These are phyloP conservation scores for Haplosporangium sp. DNA, from an alignment of 371 early-diverging fungal species.

Conservation along the genomic window DNA sequence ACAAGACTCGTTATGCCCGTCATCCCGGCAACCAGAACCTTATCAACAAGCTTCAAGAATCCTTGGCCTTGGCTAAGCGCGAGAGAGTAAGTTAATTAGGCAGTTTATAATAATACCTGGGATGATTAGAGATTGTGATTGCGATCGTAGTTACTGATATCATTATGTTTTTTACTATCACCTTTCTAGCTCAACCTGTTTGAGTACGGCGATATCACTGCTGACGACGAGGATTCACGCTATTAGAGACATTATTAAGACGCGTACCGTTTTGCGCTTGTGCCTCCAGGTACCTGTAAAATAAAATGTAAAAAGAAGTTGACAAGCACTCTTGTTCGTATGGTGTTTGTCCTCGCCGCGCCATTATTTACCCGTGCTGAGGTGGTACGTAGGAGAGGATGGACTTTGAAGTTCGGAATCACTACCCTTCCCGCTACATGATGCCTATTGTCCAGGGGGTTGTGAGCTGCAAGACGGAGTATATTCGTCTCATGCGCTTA, in stretches of 20 bases:
- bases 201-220: constrained; percentile 91
- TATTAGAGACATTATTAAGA: constrained; percentile 15
- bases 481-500: too few relatives aligned
- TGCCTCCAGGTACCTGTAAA: too few relatives aligned
- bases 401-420: too few relatives aligned
- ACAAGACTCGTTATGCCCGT: constrained; percentile 64
- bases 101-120: not conserved
- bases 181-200: constrained; percentile 76
- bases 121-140: not conserved
- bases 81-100: constrained; percentile 63
- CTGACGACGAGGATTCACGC: constrained; percentile 69
- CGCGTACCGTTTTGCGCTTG: too few relatives aligned
- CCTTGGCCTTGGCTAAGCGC: constrained; percentile 68
- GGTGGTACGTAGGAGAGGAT: too few relatives aligned
- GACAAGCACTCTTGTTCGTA: too few relatives aligned
- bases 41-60: constrained; percentile 63
- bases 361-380: too few relatives aligned
- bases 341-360: too few relatives aligned
- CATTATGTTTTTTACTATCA: not conserved
- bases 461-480: too few relatives aligned
- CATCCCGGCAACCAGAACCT: constrained; percentile 64
- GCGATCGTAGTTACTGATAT: not conserved
- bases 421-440: too few relatives aligned
- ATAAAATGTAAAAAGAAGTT: too few relatives aligned
- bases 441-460: too few relatives aligned